Conservation (phyloP, 805 yeast genomes). For the Allodekkera sacchari region DNA sequence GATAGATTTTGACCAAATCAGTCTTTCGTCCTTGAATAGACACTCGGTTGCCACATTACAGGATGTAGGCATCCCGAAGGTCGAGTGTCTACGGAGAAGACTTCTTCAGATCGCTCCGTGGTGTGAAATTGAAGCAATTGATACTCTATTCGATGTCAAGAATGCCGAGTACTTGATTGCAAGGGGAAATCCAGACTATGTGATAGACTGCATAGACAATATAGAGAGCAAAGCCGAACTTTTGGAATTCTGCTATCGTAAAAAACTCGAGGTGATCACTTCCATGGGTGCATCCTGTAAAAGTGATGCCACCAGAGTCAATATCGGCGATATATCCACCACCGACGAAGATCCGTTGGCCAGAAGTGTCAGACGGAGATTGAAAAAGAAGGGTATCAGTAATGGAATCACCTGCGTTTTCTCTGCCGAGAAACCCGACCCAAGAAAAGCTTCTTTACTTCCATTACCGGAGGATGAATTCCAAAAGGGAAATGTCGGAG, state of each 20-base stretch:
- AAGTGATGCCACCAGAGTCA: slow-evolving; percentile 88
- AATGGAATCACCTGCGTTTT: slow-evolving; percentile 80
- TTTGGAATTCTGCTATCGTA: slow-evolving; percentile 58
- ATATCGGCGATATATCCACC: slow-evolving; percentile 78
- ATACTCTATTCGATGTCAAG: slow-evolving; percentile 67
- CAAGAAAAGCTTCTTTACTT: slow-evolving; percentile 78
- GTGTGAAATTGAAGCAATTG: slow-evolving; percentile 71
- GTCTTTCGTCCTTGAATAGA: slow-evolving; percentile 83
- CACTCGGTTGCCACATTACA: slow-evolving; percentile 88
- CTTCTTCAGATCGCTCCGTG: slow-evolving; percentile 83
- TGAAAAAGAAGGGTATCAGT: slow-evolving; percentile 70
- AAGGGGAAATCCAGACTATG: slow-evolving; percentile 54
- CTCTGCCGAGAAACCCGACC: slow-evolving; percentile 95
- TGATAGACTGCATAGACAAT: slow-evolving; percentile 94
- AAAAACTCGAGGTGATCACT: slow-evolving; percentile 62
- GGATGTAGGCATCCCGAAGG: slow-evolving; percentile 93
- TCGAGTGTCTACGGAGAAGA: slow-evolving; percentile 65
- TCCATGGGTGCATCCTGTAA: slow-evolving; percentile 98
- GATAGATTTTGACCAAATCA: slow-evolving; percentile 94
- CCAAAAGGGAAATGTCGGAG: slow-evolving; percentile 75
- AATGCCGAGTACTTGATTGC: slow-evolving; percentile 55
- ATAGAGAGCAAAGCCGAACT: slow-evolving; percentile 95
- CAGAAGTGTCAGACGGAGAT: slow-evolving; percentile 74
- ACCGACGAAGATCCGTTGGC: slow-evolving; percentile 95
- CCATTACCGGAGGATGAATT: slow-evolving; percentile 81